phyloP scores from a whole-genome alignment of 2,329 filamentous ascomycete species.

The Penicillium paneum region DNA sequence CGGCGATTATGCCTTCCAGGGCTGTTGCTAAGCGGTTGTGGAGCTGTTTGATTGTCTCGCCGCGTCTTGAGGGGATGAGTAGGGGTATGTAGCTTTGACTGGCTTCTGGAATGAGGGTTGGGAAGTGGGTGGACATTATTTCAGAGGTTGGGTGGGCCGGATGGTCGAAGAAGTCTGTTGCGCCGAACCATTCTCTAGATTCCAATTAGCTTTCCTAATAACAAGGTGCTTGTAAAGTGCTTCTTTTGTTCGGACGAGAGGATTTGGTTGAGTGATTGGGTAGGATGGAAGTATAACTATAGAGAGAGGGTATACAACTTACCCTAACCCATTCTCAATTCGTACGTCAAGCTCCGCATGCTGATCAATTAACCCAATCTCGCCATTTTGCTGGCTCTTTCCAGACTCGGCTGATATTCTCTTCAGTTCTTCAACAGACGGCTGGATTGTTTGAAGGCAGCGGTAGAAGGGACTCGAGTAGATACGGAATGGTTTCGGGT shows the following conservation, averaged over 20 bases:
- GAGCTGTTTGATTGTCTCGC: slow-evolving; percentile 75
- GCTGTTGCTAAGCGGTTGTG: slow-evolving; percentile 75
- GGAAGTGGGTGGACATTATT: slow-evolving; percentile 65
- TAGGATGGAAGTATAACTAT: neutral
- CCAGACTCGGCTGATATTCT: slow-evolving; percentile 13
- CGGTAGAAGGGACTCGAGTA: slow-evolving; percentile 87
- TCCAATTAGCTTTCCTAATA: neutral
- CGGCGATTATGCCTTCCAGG: slow-evolving; percentile 66
- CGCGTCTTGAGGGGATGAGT: slow-evolving; percentile 67
- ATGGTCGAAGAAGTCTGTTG: slow-evolving; percentile 74
- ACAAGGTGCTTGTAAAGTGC: neutral
- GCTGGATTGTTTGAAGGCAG: slow-evolving; percentile 78
- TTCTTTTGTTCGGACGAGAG: neutral
- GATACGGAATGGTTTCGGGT: slow-evolving; percentile 51
- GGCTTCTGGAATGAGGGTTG: slow-evolving; percentile 38
- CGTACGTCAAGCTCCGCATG: slow-evolving; percentile 42
- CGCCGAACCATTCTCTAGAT: slow-evolving; percentile 83
- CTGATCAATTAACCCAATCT: slow-evolving; percentile 33
- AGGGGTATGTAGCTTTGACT: slow-evolving; percentile 53
- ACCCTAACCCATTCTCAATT: slow-evolving; percentile 55
- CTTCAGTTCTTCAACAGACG: slow-evolving; percentile 50
- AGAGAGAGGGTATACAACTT: slow-evolving; percentile 14
- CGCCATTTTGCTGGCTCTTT: slow-evolving; percentile 8
- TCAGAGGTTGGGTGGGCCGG: slow-evolving; percentile 68
- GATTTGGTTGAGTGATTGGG: neutral